Conservation (phyloP, 2,329 filamentous ascomycete species). For the Xylariaceae sp. region DNA sequence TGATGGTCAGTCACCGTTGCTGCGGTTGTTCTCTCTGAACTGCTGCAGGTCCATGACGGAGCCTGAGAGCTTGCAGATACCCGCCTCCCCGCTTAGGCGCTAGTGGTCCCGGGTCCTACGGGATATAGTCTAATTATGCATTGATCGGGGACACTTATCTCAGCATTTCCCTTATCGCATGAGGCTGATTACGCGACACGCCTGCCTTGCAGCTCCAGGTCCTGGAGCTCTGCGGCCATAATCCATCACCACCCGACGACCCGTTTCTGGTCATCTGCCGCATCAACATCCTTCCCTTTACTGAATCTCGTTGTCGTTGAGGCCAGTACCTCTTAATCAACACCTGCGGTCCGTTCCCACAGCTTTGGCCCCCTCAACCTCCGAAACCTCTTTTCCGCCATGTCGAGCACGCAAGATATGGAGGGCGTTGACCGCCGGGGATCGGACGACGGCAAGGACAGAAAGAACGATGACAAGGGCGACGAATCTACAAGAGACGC, state of each 20-base stretch:
- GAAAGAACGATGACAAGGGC: slow-evolving; percentile 44
- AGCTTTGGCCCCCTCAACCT: background rate
- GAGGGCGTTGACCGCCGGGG: slow-evolving; percentile 20
- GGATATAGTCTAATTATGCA: too few relatives aligned
- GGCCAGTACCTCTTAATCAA: slow-evolving; percentile 17
- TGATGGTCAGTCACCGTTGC: too few relatives aligned
- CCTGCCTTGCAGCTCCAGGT: slow-evolving; percentile 13
- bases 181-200: slow-evolving; percentile 24
- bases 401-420: slow-evolving; percentile 24
- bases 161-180: slow-evolving; percentile 15
- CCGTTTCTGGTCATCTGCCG: slow-evolving; percentile 12
- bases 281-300: background rate
- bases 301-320: slow-evolving; percentile 12
- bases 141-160: too few relatives aligned
- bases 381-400: slow-evolving; percentile 12
- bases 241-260: too few relatives aligned
- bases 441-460: slow-evolving; percentile 36
- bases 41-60: too few relatives aligned
- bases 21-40: too few relatives aligned
- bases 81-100: too few relatives aligned
- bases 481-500: slow-evolving; percentile 47
- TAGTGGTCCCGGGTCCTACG: too few relatives aligned
- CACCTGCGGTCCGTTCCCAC: background rate
- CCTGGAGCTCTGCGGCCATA: too few relatives aligned
- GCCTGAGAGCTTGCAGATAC: too few relatives aligned